phyloP scores from a whole-genome alignment of 129 eudicot genomes.

The Centrapalus pauciflorus region DNA sequence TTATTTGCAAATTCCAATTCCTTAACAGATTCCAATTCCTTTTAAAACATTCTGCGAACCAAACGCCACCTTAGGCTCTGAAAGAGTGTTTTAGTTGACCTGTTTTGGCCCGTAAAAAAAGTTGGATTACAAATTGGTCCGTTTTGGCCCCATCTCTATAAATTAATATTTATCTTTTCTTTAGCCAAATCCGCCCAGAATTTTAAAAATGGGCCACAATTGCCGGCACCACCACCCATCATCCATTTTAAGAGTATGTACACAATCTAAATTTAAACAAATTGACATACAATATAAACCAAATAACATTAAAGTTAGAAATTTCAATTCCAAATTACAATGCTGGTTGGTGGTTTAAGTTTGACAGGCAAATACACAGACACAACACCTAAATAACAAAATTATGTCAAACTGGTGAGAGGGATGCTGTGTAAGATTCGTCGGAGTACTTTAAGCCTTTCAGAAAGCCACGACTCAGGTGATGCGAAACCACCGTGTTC shows the following conservation, averaged over 20 bases:
- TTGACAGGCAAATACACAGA: background rate
- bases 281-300: constrained; percentile 7
- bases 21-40: too few relatives aligned
- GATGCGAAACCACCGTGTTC: constrained; percentile 34
- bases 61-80: too few relatives aligned
- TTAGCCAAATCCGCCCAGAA: too few relatives aligned
- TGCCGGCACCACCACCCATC: background rate
- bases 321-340: constrained; percentile 9
- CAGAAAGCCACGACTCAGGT: constrained; percentile 44
- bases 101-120: too few relatives aligned
- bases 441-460: constrained; percentile 61
- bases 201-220: too few relatives aligned
- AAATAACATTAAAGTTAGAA: constrained; percentile 6
- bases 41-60: too few relatives aligned
- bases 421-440: constrained; percentile 53
- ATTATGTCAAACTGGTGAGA: constrained; percentile 47
- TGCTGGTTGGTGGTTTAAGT: constrained; percentile 8
- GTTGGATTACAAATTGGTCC: too few relatives aligned
- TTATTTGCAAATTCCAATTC: too few relatives aligned
- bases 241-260: background rate
- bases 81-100: too few relatives aligned
- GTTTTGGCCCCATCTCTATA: too few relatives aligned
- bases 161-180: too few relatives aligned
- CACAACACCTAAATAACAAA: background rate
- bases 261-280: background rate